Percentiles rank a stretch among this genome's conserved stretches.
Evolutionary conservation across 805 yeast genomes (phyloP).

Genomic region (Ogataea pini): DNA sequence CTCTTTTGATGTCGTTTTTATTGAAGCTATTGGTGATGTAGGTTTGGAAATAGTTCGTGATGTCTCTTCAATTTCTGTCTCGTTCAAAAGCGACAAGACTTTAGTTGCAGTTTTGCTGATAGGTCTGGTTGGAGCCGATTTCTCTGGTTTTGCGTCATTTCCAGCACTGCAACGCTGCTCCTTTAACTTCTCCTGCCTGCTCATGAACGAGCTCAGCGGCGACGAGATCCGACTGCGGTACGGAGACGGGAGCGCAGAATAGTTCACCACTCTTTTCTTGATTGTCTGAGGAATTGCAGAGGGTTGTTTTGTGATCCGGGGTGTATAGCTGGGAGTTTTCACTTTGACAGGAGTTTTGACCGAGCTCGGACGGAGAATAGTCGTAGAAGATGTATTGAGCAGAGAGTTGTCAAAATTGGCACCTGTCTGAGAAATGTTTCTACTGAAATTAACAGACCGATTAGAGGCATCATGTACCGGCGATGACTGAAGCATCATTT

Average conservation of each 20-base stretch:
- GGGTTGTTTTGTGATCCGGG: conserved; percentile 21
- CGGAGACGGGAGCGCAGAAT: conserved; percentile 32
- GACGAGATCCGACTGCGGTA: conserved; percentile 29
- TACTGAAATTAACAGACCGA: not conserved
- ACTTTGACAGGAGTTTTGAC: conserved; percentile 27
- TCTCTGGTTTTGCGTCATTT: too few species aligned
- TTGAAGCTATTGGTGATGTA: not conserved
- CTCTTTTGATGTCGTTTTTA: not conserved
- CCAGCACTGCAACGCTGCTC: conserved; percentile 6
- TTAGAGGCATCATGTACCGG: not conserved
- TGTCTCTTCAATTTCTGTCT: not conserved
- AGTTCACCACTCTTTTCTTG: conserved; percentile 32
- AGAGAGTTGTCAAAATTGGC: conserved; percentile 20
- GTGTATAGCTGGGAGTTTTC: conserved; percentile 29
- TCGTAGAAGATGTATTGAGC: conserved; percentile 18
- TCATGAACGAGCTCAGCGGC: conserved; percentile 29
- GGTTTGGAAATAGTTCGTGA: not conserved
- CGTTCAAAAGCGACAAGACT: conserved; percentile 26
- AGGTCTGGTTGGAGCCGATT: conserved; percentile 6
- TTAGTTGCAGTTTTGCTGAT: conserved; percentile 30
- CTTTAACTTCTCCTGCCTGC: conserved; percentile 14
- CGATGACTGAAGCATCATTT: conserved; percentile 13
- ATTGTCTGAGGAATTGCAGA: conserved; percentile 19
- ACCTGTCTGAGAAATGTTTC: too few species aligned
- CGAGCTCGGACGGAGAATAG: conserved; percentile 28